phyloP scores from a whole-genome alignment of 2,329 filamentous ascomycete species.

The Nemania serpens region DNA sequence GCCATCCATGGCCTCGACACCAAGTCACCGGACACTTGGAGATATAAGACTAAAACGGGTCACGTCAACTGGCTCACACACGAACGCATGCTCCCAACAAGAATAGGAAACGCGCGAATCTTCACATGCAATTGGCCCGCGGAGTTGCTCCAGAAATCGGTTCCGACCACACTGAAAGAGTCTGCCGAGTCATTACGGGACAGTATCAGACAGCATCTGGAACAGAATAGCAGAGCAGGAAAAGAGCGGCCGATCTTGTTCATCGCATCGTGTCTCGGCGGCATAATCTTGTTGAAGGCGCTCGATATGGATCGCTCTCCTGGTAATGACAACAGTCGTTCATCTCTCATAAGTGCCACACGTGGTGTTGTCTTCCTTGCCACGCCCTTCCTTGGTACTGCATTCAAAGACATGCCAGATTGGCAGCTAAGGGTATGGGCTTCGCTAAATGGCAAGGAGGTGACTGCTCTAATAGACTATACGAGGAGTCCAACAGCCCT shows the following conservation, averaged over 20 bases:
- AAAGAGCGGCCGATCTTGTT: slow-evolving; percentile 38
- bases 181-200: background rate
- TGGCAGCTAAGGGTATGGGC: no score
- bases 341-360: no score
- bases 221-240: background rate
- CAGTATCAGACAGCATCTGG: background rate
- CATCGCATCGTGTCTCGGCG: slow-evolving; percentile 44
- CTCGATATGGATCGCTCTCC: no score
- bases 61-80: slow-evolving; percentile 2
- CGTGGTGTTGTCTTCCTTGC: no score
- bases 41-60: background rate
- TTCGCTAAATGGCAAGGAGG: no score
- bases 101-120: background rate
- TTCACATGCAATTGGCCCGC: slow-evolving; percentile 1
- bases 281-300: slow-evolving; percentile 40
- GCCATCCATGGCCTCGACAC: slow-evolving; percentile 23
- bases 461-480: no score
- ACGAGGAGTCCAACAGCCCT: no score
- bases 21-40: slow-evolving; percentile 15
- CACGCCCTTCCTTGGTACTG: no score
- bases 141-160: background rate
- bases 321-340: no score
- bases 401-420: no score
- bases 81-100: background rate
- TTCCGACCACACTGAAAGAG: no score